phyloP scores from a whole-genome alignment of 2,329 filamentous ascomycete species.

The Neopestalotiopsis clavispora region DNA sequence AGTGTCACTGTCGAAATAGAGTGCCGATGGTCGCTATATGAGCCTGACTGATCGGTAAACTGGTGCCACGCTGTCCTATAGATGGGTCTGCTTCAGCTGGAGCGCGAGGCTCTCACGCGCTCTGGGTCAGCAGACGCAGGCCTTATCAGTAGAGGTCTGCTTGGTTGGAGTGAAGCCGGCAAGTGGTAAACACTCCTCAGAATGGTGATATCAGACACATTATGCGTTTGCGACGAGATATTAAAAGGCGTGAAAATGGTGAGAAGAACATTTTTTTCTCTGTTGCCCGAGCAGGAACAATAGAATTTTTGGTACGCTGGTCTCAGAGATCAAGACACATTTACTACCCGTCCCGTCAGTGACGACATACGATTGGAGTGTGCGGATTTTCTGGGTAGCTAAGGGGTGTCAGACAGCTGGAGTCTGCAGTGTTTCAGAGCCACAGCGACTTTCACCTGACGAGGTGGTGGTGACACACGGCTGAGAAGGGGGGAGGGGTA shows the following conservation, averaged over 20 bases:
- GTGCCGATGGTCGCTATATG: neutral
- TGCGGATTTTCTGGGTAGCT: neutral
- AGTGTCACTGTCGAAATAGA: neutral
- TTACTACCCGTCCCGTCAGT: conserved; percentile 1
- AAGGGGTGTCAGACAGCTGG: conserved; percentile 6
- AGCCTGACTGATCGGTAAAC: neutral
- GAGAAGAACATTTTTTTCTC: neutral
- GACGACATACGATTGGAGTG: conserved; percentile 6
- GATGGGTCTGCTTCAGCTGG: neutral
- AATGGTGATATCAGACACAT: neutral
- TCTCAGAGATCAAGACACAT: conserved; percentile 14
- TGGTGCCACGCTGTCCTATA: neutral
- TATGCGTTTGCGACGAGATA: neutral
- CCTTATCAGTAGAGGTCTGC: neutral
- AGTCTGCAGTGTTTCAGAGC: conserved; percentile 9
- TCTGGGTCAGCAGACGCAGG: neutral
- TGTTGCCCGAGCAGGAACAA: neutral
- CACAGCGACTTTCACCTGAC: conserved; percentile 1
- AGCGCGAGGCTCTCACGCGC: neutral
- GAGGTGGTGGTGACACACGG: conserved; percentile 10
- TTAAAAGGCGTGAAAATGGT: neutral
- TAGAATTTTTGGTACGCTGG: neutral
- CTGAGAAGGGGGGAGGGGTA: conserved; percentile 3
- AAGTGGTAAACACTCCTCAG: neutral
- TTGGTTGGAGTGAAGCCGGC: neutral